Conservation (phyloP, 2,329 filamentous ascomycete genomes). For the Emmonsiellopsis sp. region DNA sequence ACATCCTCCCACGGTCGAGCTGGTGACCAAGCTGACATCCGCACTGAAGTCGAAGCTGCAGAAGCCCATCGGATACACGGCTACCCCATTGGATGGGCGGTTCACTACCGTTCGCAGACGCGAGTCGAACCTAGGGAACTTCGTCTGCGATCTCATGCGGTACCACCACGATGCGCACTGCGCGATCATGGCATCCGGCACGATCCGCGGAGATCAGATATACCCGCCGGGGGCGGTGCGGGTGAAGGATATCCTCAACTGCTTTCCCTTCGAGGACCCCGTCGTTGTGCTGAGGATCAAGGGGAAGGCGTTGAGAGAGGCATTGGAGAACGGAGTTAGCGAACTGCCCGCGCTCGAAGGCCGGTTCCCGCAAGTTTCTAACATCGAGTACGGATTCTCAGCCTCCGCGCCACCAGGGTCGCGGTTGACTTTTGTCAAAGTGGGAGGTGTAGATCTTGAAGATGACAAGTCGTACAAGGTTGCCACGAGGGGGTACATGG, state of each 20-base stretch:
- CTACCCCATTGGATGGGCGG: slow-evolving; percentile 71
- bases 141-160: slow-evolving; percentile 85
- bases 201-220: slow-evolving; percentile 79
- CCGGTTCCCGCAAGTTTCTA: slow-evolving; percentile 78
- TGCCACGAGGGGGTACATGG: slow-evolving; percentile 82
- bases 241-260: slow-evolving; percentile 75
- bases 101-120: slow-evolving; percentile 70
- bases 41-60: slow-evolving; percentile 68
- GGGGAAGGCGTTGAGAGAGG: slow-evolving; percentile 66
- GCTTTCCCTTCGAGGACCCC: slow-evolving; percentile 88
- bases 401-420: slow-evolving; percentile 50
- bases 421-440: slow-evolving; percentile 53
- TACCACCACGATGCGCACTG: slow-evolving; percentile 74
- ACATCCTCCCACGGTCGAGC: slow-evolving; percentile 50
- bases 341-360: slow-evolving; percentile 76
- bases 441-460: slow-evolving; percentile 56
- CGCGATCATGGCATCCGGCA: slow-evolving; percentile 74
- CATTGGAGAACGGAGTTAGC: slow-evolving; percentile 74
- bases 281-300: slow-evolving; percentile 66
- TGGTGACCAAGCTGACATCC: slow-evolving; percentile 62
- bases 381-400: slow-evolving; percentile 68
- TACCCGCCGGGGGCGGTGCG: slow-evolving; percentile 72
- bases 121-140: slow-evolving; percentile 83
- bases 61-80: slow-evolving; percentile 75
- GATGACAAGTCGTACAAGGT: slow-evolving; percentile 58